Conservation (phyloP, 805 yeast genomes). For the Starmerella sirachaensis region DNA sequence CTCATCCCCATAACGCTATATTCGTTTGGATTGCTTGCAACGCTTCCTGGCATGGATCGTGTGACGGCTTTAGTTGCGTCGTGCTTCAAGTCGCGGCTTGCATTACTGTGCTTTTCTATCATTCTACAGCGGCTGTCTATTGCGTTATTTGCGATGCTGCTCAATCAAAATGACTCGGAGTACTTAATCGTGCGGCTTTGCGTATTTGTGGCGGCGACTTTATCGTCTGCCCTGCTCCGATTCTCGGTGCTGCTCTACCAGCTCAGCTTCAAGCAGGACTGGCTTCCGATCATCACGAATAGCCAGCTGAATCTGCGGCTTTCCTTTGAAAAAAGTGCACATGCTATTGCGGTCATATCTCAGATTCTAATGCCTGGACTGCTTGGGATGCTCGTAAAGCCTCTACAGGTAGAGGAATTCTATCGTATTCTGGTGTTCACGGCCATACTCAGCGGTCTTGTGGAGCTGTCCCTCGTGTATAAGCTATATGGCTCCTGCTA, state of each 20-base stretch:
- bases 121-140: constrained; percentile 11
- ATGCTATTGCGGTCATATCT: constrained; percentile 7
- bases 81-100: constrained; percentile 12
- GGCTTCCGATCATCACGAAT: constrained; percentile 23
- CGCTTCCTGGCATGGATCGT: constrained; percentile 5
- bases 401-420: constrained; percentile 5
- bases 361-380: constrained; percentile 15
- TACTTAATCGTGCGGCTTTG: not conserved
- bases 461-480: constrained; percentile 17
- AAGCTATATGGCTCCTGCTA: constrained; percentile 22
- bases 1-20: constrained; percentile 17
- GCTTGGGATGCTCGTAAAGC: constrained; percentile 8
- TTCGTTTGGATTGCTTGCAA: constrained; percentile 10
- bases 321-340: constrained; percentile 12
- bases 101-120: constrained; percentile 5
- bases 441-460: constrained; percentile 10
- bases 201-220: not conserved
- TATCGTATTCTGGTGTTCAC: constrained; percentile 9
- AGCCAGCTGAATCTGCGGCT: constrained; percentile 18
- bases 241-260: constrained; percentile 13
- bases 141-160: constrained; percentile 6
- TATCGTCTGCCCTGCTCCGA: constrained; percentile 6
- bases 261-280: constrained; percentile 18
- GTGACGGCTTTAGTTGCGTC: constrained; percentile 3
- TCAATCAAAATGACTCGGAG: not conserved